Evolutionary conservation across 2,329 filamentous ascomycete species (phyloP), one percentile per base, ranked within the genome.

Genomic region (Fusarium falciforme): DNA sequence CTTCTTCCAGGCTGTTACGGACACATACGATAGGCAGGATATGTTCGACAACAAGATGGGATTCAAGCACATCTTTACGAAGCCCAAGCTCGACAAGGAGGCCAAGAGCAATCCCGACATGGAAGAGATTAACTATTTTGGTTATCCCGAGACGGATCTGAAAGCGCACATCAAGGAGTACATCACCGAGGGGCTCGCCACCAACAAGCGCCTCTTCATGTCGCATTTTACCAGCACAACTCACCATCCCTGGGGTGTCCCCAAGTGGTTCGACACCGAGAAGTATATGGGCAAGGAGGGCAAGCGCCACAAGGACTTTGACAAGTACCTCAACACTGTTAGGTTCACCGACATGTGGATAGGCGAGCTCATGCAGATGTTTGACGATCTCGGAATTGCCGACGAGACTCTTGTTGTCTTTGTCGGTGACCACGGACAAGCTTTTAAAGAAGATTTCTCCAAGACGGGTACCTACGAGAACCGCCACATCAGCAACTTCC

Each of bases 161-260:
- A 79, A 79, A 55, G 73, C 79, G 11, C 82, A 82, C 52, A 75
- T 82, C 22, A 75, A 68, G n/a, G 79, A 82, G 44, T 79, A 72
- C 7, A 81, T 82, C 35, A 65, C 58, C 1, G 70, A 76, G 3
- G 80, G 80, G 16, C 76, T 79, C 49, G 71, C 76, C 27, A 78
- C 80, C 29, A 74, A 82, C 10, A 78, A 82, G 64, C 78, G 81
- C 16, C 67, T 82, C 12, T 83, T 82, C 55, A 69, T 82, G 40
- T 78, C 80, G 2, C 81, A 83, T 44, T 73, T 83, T 10, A 83
- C 81, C 22, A 82, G 81, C 71, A 82, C 80, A 27, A 79, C 78
- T 2, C 81, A 83, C 54, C 81, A 82, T 47, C 79, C 80, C 2
- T 82, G 74, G 74, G 71, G 72, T 1, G 60, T 74, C 3, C 74